Conservation (phyloP, 2,329 filamentous ascomycete genomes). For the Aspergillus ruber region DNA sequence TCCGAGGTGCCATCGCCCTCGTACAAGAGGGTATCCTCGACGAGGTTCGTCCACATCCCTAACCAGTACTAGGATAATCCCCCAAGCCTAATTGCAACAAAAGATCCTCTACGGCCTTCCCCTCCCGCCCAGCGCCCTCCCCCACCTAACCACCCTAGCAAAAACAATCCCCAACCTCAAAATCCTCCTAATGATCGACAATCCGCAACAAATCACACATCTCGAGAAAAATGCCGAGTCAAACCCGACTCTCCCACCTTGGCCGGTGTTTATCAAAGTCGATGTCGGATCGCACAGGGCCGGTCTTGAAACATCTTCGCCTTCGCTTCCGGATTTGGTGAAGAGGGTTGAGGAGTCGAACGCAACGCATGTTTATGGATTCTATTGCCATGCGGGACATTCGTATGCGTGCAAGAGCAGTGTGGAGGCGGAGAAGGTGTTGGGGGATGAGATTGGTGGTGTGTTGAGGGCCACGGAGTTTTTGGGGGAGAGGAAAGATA, state of each 20-base stretch:
- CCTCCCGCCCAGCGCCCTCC: slow-evolving; percentile 30
- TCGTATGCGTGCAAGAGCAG: slow-evolving; percentile 18
- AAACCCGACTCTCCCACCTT: slow-evolving; percentile 1
- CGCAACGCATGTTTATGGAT: slow-evolving; percentile 11
- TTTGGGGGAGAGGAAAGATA: neutral
- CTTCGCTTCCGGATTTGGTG: slow-evolving; percentile 7
- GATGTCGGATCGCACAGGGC: slow-evolving; percentile 19
- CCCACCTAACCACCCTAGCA: slow-evolving; percentile 15
- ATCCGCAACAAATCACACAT: slow-evolving; percentile 16
- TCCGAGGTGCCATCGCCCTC: slow-evolving; percentile 34
- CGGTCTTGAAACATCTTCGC: slow-evolving; percentile 11
- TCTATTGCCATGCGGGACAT: slow-evolving; percentile 21
- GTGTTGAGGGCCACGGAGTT: slow-evolving; percentile 10
- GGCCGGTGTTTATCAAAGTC: slow-evolving; percentile 21
- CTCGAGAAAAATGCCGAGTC: slow-evolving; percentile 11
- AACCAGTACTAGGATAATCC: too few species aligned
- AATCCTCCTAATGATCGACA: slow-evolving; percentile 33
- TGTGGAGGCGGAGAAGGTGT: slow-evolving; percentile 15
- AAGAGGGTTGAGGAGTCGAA: slow-evolving; percentile 11
- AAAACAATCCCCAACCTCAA: slow-evolving; percentile 19
- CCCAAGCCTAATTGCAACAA: too few species aligned
- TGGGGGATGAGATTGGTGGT: slow-evolving; percentile 12
- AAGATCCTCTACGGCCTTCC: slow-evolving; percentile 37
- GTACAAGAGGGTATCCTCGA: slow-evolving; percentile 36
- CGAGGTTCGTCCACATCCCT: slow-evolving; percentile 27